Evolutionary conservation across 495 filamentous ascomycete species (phyloP).

Genomic region (Daldinia grandis): DNA sequence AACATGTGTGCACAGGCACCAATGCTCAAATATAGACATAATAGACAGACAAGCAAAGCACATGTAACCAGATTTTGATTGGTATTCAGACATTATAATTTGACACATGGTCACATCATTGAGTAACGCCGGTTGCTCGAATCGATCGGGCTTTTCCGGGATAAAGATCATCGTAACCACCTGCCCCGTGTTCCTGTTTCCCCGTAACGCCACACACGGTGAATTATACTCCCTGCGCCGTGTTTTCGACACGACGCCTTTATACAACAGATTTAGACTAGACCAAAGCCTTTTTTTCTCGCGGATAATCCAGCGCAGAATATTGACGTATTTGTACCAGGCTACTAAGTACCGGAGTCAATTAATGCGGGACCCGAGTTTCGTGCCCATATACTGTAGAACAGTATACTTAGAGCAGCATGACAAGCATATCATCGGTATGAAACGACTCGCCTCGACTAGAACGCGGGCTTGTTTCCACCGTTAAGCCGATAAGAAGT

Average conservation of each 20-base stretch:
- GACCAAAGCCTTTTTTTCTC: slow-evolving; percentile 5
- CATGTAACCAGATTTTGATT: slow-evolving; percentile 19
- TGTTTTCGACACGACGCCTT: slow-evolving; percentile 11
- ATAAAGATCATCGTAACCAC: slow-evolving; percentile 20
- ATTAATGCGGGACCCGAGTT: neutral
- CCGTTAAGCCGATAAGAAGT: slow-evolving; percentile 43
- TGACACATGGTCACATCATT: slow-evolving; percentile 41
- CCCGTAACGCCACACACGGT: slow-evolving; percentile 8
- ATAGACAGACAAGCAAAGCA: neutral
- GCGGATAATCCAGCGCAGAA: neutral
- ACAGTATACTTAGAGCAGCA: neutral
- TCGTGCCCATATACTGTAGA: neutral
- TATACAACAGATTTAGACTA: slow-evolving; percentile 27
- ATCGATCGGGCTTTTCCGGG: slow-evolving; percentile 15
- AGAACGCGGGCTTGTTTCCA: slow-evolving; percentile 46
- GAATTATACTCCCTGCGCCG: slow-evolving; percentile 7
- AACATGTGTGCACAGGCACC: neutral
- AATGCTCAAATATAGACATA: neutral
- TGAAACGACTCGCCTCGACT: slow-evolving; percentile 36
- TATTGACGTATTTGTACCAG: neutral
- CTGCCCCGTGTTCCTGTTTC: slow-evolving; percentile 6
- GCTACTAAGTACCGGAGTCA: neutral
- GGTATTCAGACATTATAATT: slow-evolving; percentile 48
- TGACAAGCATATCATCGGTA: slow-evolving; percentile 12
- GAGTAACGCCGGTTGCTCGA: slow-evolving; percentile 31